phyloP scores from a whole-genome alignment of 306 rosid genomes.

The Comarum palustre region DNA sequence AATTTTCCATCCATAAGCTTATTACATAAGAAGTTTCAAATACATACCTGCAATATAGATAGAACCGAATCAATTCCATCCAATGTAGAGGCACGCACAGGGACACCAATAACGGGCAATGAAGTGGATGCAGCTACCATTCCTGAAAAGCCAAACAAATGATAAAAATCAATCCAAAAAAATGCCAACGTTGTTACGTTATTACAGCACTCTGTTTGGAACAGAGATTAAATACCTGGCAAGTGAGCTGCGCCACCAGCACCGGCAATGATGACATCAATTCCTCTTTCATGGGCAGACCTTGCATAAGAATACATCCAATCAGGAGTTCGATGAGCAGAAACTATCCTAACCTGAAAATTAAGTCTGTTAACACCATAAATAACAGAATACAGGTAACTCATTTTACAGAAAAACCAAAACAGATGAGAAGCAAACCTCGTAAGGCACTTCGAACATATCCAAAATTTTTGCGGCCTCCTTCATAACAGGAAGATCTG shows the following conservation, averaged over 20 bases:
- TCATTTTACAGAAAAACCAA: background rate
- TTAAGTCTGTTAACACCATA: background rate
- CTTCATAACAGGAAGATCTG: constrained; percentile 93
- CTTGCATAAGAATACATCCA: constrained; percentile 71
- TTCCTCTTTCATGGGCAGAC: constrained; percentile 64
- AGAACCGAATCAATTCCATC: constrained; percentile 84
- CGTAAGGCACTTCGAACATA: constrained; percentile 66
- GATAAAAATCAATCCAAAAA: constrained; percentile 18
- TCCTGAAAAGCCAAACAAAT: constrained; percentile 41
- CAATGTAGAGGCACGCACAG: constrained; percentile 76
- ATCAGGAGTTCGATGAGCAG: constrained; percentile 87
- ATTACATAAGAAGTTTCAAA: background rate
- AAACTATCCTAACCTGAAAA: constrained; percentile 75
- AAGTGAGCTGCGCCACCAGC: constrained; percentile 96
- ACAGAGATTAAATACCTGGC: constrained; percentile 47
- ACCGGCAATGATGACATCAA: constrained; percentile 85
- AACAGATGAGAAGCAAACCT: constrained; percentile 40
- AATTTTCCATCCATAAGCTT: background rate
- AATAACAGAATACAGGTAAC: background rate
- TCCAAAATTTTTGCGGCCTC: constrained; percentile 73
- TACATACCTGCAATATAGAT: constrained; percentile 77
- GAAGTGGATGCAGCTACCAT: constrained; percentile 91
- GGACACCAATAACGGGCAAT: constrained; percentile 81
- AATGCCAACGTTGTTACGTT: background rate
- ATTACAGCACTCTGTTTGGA: background rate